Conservation (phyloP, 768 basidiomycete genomes). For the Mrakia gelida region DNA sequence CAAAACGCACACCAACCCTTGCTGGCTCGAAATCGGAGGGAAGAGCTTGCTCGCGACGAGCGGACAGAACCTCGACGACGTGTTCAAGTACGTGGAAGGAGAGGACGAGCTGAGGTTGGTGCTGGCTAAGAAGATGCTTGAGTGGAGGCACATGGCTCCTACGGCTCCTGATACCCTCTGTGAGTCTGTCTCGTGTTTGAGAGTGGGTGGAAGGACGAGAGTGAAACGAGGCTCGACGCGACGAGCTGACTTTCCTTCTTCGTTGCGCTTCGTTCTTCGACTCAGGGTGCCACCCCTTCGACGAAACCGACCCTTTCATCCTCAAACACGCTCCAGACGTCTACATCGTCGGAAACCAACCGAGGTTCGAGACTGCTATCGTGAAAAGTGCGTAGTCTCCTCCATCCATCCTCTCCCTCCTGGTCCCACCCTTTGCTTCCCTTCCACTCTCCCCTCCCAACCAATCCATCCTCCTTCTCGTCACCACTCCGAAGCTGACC, state of each 20-base stretch:
- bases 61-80: conserved; percentile 90
- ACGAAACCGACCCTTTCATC: conserved; percentile 81
- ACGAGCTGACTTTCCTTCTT: neutral
- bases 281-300: conserved; percentile 87
- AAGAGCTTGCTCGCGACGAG: conserved; percentile 71
- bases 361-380: conserved; percentile 69
- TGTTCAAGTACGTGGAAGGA: conserved; percentile 77
- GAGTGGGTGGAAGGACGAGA: neutral
- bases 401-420: neutral
- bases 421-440: neutral
- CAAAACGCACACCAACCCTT: conserved; percentile 79
- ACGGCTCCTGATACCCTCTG: conserved; percentile 96
- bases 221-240: neutral
- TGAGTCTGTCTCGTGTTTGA: conserved; percentile 39
- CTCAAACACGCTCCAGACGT: conserved; percentile 79
- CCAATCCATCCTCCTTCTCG: neutral
- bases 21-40: conserved; percentile 64
- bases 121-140: conserved; percentile 71
- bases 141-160: conserved; percentile 96
- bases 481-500: neutral
- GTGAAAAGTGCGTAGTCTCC: conserved; percentile 48
- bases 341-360: conserved; percentile 89
- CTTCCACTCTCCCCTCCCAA: conserved; percentile 12
- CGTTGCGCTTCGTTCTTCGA: too few relatives aligned
- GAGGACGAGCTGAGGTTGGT: conserved; percentile 58